phyloP scores from a whole-genome alignment of 495 filamentous ascomycete species.

The Tetracladium setigerum region DNA sequence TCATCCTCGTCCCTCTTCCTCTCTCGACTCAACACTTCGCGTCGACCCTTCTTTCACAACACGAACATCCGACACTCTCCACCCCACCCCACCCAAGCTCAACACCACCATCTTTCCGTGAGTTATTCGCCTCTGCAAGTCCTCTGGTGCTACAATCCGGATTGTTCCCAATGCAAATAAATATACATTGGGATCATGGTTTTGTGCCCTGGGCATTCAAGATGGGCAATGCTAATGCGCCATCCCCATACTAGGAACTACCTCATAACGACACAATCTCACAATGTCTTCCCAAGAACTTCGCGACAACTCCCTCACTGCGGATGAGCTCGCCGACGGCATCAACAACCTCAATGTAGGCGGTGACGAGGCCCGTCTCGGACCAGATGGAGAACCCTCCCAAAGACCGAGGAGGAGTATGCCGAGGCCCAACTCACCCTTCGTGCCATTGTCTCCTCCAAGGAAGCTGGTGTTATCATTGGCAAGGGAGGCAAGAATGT shows the following conservation, averaged over 20 bases:
- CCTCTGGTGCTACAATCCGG: not conserved
- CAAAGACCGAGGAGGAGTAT: slow-evolving; percentile 94
- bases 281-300: slow-evolving; percentile 43
- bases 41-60: slow-evolving; percentile 6
- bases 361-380: slow-evolving; percentile 48
- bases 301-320: slow-evolving; percentile 41
- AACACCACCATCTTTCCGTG: not conserved
- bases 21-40: slow-evolving; percentile 17
- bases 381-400: slow-evolving; percentile 63
- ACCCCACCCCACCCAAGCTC: slow-evolving; percentile 7
- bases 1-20: slow-evolving; percentile 17
- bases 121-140: not conserved
- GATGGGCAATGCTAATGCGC: not conserved
- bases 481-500: slow-evolving; percentile 98
- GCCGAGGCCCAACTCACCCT: slow-evolving; percentile 84
- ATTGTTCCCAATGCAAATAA: not conserved
- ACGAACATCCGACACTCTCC: slow-evolving; percentile 1
- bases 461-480: slow-evolving; percentile 97
- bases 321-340: slow-evolving; percentile 32
- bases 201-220: too few species aligned
- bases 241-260: not conserved
- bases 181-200: too few species aligned
- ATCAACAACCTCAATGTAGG: slow-evolving; percentile 36
- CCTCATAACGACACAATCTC: slow-evolving; percentile 1
- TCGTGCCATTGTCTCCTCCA: slow-evolving; percentile 94